Evolutionary conservation across 1,284 basidiomycete species (phyloP), one percentile per base, ranked within the genome.

Genomic region (Coniophora puteana): DNA sequence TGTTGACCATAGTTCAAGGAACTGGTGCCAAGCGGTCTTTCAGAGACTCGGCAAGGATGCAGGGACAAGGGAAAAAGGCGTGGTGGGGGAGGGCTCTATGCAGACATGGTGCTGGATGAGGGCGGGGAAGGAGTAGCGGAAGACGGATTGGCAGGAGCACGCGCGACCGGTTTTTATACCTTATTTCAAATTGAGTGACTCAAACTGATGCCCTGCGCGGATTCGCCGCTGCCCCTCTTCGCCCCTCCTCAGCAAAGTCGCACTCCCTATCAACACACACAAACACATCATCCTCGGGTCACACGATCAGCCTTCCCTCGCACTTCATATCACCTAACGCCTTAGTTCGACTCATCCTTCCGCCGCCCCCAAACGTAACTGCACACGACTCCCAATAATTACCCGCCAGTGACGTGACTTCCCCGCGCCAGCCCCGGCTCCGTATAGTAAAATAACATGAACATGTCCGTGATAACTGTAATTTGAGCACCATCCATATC

Each of bases 1-100:
- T 84, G 71, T 85, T 80, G 71, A 87, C 82, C 84, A 88, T 88
- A 72, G 72, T 85, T 71, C 71, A 61, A 66, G 61, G 52, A 53
- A 48, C 55, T 55, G 53, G 55, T 51, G 57, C 66, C 67, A 67
- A 64, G 61, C 58, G 64, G 59, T 59, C 63, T 60, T 57, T 51
- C 40, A 38, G 32, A 36, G 30, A 41, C 45, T 45, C 57, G 47
- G 44, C 43, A 24, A 44, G 22, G 31, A 37, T 48, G 55, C 48
- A 44, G 58, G 51, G 41, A 48, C 48, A 23, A 51, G 36, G 34
- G 47, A 44, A 49, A 45, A 39, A 48, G 46, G 39, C 44, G 51
- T 51, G 53, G 58, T 35, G 53, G 46, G 46, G 58, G 48, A 48
- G 52, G 47, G 50, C 45, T 50, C 69, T 65, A 74, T 55, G 55